These are phyloP conservation scores for Mucor saturninus DNA, from an alignment of 371 early-diverging fungal genomes.

Conservation along the genomic window DNA sequence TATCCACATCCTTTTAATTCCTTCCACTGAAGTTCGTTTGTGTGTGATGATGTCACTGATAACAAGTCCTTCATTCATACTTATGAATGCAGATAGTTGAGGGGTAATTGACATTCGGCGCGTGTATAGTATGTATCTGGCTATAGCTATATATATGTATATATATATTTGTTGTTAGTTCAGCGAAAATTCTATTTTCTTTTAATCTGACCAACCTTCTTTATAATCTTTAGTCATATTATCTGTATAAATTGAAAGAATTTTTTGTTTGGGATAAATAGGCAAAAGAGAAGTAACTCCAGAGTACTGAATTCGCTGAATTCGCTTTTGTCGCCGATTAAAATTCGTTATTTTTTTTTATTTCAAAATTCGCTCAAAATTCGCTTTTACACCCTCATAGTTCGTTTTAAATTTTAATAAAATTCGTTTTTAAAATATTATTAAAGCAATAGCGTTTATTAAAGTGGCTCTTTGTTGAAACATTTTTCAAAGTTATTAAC, in stretches of 20 bases:
- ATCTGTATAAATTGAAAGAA: conserved; percentile 20
- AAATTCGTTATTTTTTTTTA: conserved; percentile 4
- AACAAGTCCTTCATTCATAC: conserved; percentile 22
- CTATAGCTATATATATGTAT: conserved; percentile 24
- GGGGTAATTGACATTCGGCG: conserved; percentile 24
- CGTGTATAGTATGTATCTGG: conserved; percentile 22
- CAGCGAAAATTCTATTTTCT: conserved; percentile 22
- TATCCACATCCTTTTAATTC: conserved; percentile 21
- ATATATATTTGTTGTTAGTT: conserved; percentile 22
- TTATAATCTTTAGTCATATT: conserved; percentile 22
- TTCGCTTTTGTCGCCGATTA: conserved; percentile 17
- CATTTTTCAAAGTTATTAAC: conserved; percentile 21
- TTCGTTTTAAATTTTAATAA: conserved; percentile 20
- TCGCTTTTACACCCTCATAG: conserved; percentile 19
- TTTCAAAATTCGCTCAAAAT: conserved; percentile 19
- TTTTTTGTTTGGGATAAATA: conserved; percentile 20
- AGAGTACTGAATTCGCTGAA: conserved; percentile 18
- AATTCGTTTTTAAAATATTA: too few relatives aligned
- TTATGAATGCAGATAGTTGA: conserved; percentile 23
- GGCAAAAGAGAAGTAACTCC: conserved; percentile 19
- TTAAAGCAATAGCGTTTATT: too few relatives aligned
- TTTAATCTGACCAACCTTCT: conserved; percentile 22
- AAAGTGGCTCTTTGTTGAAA: conserved; percentile 18
- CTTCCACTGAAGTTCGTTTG: conserved; percentile 24
- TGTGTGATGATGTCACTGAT: conserved; percentile 23